phyloP scores from a whole-genome alignment of 768 basidiomycete genomes.

The Podaxis mareebaensis region DNA sequence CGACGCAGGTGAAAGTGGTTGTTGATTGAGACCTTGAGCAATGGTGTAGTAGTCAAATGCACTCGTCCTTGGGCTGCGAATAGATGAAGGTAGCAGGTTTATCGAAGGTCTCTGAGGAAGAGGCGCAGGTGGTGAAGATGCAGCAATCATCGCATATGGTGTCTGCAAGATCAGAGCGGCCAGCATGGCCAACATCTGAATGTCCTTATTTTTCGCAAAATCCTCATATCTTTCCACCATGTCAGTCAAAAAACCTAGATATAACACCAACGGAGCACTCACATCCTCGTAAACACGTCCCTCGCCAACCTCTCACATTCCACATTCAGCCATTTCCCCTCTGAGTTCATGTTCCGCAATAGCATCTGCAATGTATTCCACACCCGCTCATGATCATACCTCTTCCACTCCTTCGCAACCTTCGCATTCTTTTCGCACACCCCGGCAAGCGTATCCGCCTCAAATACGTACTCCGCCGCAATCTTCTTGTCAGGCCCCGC shows the following conservation, averaged over 20 bases:
- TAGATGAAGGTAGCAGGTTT: slow-evolving; percentile 13
- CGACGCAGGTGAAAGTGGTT: slow-evolving; percentile 53
- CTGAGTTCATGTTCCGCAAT: slow-evolving; percentile 28
- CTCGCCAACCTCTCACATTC: slow-evolving; percentile 34
- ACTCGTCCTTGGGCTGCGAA: slow-evolving; percentile 16
- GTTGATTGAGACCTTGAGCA: slow-evolving; percentile 35
- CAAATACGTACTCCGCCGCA: slow-evolving; percentile 64
- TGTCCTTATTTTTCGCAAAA: slow-evolving; percentile 53
- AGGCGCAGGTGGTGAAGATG: neutral
- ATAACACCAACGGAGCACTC: slow-evolving; percentile 26
- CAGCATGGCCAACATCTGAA: slow-evolving; percentile 83
- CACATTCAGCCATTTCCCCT: slow-evolving; percentile 18
- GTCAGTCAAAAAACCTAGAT: slow-evolving; percentile 1
- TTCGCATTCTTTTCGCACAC: slow-evolving; percentile 62
- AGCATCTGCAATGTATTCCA: slow-evolving; percentile 59
- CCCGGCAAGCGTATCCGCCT: slow-evolving; percentile 35
- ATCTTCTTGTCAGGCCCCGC: slow-evolving; percentile 55
- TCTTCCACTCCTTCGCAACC: slow-evolving; percentile 56
- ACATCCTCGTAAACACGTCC: slow-evolving; percentile 50
- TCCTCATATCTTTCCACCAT: slow-evolving; percentile 36
- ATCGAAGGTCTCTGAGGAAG: slow-evolving; percentile 10
- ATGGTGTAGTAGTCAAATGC: slow-evolving; percentile 64
- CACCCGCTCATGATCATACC: slow-evolving; percentile 70
- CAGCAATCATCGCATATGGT: slow-evolving; percentile 21
- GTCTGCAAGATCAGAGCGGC: slow-evolving; percentile 66